Evolutionary conservation across 345 rosid species (phyloP), one percentile per base, ranked within the genome.

Genomic region (Salix exigua): DNA sequence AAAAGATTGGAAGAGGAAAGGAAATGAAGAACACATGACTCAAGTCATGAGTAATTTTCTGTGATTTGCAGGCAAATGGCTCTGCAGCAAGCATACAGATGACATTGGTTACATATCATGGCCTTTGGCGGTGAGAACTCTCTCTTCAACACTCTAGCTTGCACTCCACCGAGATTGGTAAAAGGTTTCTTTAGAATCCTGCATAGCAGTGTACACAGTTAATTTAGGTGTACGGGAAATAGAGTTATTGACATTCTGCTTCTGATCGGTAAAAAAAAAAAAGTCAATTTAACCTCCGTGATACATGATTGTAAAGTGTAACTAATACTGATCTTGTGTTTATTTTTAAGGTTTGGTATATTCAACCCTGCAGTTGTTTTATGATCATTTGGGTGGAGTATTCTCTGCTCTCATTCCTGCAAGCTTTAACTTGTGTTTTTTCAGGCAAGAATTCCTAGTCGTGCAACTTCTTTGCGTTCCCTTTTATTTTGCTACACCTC

Each of bases 371-470:
- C 96, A 0, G 63, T 92, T 81, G 97, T 96, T 76, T 33, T 96
- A 93, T 83, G 97, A 96, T 85, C 97, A 87, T 81, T 82, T 96
- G 86, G 99, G 99, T 51, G 99, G 93, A 84, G 93, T 92, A 85
- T 96, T 83, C 75, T 96, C 98, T 0, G 91, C 97, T 17, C 90
- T 92, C 19, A 91, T 93, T 68, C 85, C 89, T 63, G 98, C 97
- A 83, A 96, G 98, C 89, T 86, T 96, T 73, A 30, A 93, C 75
- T 91, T 96, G 84, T 96, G 99, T 79, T 72, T 90, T 85, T 82
- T 92, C 82, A 93, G 79, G 98, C 93, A 81, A 83, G 92, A 78
- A 48, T 72, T 60, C 70, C 48, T 40, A 55, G 17, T 60, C 33
- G 28, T 58, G 74, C 71, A 64, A 66, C 50, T 58, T 70, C 16